A percentile compares a stretch with the other conserved stretches of the same genome.
phyloP scores from a whole-genome alignment of 78 protist species.

The Mastigamoeba balamuthi region DNA sequence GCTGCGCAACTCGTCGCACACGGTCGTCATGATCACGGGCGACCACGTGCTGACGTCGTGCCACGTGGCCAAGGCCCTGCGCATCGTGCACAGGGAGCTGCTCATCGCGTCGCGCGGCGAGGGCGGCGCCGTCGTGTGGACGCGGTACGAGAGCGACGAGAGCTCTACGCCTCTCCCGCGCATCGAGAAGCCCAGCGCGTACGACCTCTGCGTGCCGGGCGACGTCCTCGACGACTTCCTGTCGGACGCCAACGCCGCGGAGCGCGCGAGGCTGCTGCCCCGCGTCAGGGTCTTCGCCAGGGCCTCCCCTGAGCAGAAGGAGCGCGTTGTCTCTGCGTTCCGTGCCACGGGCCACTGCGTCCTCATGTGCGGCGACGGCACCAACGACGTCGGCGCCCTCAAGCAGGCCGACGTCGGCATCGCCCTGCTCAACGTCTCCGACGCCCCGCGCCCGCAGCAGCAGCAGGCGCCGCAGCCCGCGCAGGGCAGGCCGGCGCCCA shows the following conservation, averaged over 20 bases:
- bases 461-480: not conserved
- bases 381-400: slow-evolving; percentile 99
- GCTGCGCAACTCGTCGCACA: slow-evolving; percentile 57
- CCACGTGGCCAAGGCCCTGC: slow-evolving; percentile 78
- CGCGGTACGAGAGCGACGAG: not conserved
- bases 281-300: slow-evolving; percentile 67
- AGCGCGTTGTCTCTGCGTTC: slow-evolving; percentile 14
- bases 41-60: slow-evolving; percentile 89
- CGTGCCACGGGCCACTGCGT: slow-evolving; percentile 48
- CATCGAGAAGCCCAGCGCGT: not conserved
- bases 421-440: slow-evolving; percentile 37
- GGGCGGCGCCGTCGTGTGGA: not conserved
- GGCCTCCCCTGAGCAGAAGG: slow-evolving; percentile 77
- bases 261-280: not conserved
- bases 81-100: slow-evolving; percentile 6
- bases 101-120: not conserved
- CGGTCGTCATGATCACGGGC: slow-evolving; percentile 95
- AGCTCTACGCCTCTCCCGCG: not conserved
- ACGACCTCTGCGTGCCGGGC: slow-evolving; percentile 47
- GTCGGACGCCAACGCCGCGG: not conserved
- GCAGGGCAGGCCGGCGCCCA: not conserved
- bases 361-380: slow-evolving; percentile 99
- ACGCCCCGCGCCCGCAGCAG: not conserved
- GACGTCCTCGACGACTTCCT: not conserved
- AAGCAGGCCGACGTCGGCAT: slow-evolving; percentile 95